Base-by-base conservation (phyloP, 371 early-diverging fungal genomes). In the Batrachochytrium dendrobatidis region DNA sequence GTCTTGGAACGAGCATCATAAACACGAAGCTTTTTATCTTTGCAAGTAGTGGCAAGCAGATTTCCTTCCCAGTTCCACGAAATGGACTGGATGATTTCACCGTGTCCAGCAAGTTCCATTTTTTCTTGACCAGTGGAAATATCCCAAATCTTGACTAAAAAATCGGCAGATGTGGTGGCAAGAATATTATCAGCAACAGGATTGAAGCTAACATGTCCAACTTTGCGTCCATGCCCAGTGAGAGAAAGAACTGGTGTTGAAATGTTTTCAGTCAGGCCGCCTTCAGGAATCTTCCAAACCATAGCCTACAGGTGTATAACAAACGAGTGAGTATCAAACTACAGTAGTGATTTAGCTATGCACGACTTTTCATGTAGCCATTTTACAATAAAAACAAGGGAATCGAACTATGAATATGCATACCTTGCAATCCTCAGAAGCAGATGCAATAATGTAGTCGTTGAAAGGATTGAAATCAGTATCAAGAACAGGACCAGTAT, bases 381-480 rank as follows among this genome's bases (percentile, higher is more conserved):
- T n/a, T n/a, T n/a, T n/a, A n/a, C n/a, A n/a, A n/a, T n/a, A n/a
- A n/a, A n/a, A n/a, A n/a, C n/a, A n/a, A n/a, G n/a, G n/a, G n/a
- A n/a, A n/a, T n/a, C n/a, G n/a, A n/a, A n/a, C n/a, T n/a, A n/a
- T n/a, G n/a, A n/a, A n/a, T n/a, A n/a, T n/a, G n/a, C n/a, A 53
- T 35, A 71, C 89, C 71, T 88, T 94, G 75, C 86, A 83, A 73
- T 98, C 98, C 71, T 98, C 98, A 12, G 93, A 79, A 54, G 85
- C 88, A 20, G 94, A 95, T 20, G 76, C 79, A 30, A 76, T 66
- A 51, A 79, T 66, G 56, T 75, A 68, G 72, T 95, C 95, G 62
- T 97, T 96, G 79, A 95, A 98, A 24, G 96, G 98, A 60, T 94
- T 90, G 61, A 95, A 98, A 67, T 91, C 94, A 29, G 97, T 98